Evolutionary conservation across 1,284 basidiomycete genomes (phyloP), one percentile per base, ranked within the genome.

Genomic region (Trichosporon sp.): DNA sequence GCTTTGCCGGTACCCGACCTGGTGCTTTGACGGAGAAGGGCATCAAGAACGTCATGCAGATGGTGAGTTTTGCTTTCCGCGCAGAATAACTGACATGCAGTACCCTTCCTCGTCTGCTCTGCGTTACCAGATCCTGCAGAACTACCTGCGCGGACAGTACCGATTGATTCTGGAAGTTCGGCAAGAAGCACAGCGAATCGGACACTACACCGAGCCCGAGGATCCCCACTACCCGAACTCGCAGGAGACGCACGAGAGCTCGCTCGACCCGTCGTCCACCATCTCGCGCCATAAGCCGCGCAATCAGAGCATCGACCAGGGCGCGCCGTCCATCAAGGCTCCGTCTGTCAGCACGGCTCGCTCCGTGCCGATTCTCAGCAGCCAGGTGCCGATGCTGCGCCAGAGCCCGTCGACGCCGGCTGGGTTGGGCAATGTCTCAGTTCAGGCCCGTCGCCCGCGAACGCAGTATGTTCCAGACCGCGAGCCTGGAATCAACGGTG

Each of bases 41-140:
- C 79, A 84, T 99, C 77, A 94, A 91, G 84, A 82, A 94, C 37
- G 95, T 95, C 91, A 87, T 93, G 68, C 91, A 89, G 70, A 90
- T 96, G 85, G 95, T 96, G 76, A 78, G 90, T 83, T 12, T 10
- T 6, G 31, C 16, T n/a, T 5, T n/a, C 19, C 1, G 21, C 14
- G n/a, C 14, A 43, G 70, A 76, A 76, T 61, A 21, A 19, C 51
- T 68, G 12, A 56, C 65, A 0, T 64, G 12, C 75, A 87, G 85
- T 87, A 86, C 75, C 85, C 84, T 2, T 85, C 86, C 2, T 86
- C 87, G 0, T 86, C 87, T 3, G 84, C 85, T 1, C 85, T 86
- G 75, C 85, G 87, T 11, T 87, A 85, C 81, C 81, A 84, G 43
- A 85, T 85, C 14, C 79, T 87, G 14, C 86, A 87, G 74, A 80